Evolutionary conservation across 805 yeast species (phyloP).

Genomic region (Spencermartinsiella europaea): DNA sequence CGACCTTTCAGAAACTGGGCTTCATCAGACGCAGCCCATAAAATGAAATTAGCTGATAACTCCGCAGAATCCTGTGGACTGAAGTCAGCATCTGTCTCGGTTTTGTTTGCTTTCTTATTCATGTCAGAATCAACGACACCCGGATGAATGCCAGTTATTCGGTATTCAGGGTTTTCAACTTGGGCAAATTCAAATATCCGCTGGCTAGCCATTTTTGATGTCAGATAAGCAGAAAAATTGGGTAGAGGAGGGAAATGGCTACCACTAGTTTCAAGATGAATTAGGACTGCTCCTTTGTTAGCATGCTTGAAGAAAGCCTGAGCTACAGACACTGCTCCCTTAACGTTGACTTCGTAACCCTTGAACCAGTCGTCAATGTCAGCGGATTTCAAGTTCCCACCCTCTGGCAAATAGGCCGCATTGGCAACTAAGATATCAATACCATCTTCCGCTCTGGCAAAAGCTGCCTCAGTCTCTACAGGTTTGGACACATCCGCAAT

Average conservation of each 20-base stretch:
- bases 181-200: not conserved
- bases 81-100: not conserved
- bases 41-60: not conserved
- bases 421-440: not conserved
- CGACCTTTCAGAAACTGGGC: not conserved
- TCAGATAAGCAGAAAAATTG: not conserved
- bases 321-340: not conserved
- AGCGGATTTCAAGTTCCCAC: not conserved
- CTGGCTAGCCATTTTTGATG: not conserved
- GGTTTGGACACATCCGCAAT: not conserved
- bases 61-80: not conserved
- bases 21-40: not conserved
- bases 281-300: not conserved
- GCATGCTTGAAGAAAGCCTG: not conserved
- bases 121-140: not conserved
- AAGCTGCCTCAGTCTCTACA: not conserved
- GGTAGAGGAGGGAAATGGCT: not conserved
- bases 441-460: not conserved
- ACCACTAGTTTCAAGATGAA: not conserved
- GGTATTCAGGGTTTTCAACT: not conserved
- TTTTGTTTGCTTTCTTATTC: not conserved
- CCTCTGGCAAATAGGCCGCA: not conserved
- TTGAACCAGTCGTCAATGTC: not conserved
- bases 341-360: not conserved
- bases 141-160: not conserved